Evolutionary conservation across 345 rosid genomes (phyloP).

Genomic region (Litchi chinensis): DNA sequence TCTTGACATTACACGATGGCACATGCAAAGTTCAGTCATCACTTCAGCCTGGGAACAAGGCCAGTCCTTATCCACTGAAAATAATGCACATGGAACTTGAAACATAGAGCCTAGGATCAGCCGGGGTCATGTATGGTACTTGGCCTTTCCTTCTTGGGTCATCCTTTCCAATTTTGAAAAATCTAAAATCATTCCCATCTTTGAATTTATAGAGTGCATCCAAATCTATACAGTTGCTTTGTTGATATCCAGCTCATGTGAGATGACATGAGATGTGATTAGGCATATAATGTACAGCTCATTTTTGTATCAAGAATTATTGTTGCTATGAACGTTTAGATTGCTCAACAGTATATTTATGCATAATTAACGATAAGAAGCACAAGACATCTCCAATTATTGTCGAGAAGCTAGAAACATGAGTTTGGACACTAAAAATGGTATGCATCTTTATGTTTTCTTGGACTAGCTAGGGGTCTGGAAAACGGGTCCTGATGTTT

Average conservation of each 20-base stretch:
- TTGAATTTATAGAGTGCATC: too few relatives aligned
- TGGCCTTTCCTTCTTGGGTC: slow-evolving; percentile 7
- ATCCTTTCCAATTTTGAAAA: slow-evolving; percentile 11
- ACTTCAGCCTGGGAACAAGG: slow-evolving; percentile 6
- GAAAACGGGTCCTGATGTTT: slow-evolving; percentile 4
- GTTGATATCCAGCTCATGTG: slow-evolving; percentile 14
- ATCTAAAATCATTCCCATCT: too few relatives aligned
- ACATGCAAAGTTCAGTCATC: slow-evolving; percentile 26
- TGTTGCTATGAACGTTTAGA: neutral
- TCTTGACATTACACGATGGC: slow-evolving; percentile 19
- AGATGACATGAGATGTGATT: slow-evolving; percentile 10
- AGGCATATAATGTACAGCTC: neutral
- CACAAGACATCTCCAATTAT: slow-evolving; percentile 7
- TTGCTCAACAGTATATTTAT: neutral
- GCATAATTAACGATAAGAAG: slow-evolving; percentile 4
- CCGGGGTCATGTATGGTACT: neutral
- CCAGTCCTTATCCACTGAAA: slow-evolving; percentile 17
- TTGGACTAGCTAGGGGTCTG: neutral
- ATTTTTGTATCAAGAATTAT: neutral
- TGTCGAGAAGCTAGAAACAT: neutral
- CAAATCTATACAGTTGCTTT: neutral
- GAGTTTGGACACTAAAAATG: neutral
- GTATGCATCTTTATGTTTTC: neutral
- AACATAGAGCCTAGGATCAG: neutral
- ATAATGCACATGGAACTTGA: slow-evolving; percentile 23